Evolutionary conservation across 768 basidiomycete species (phyloP).

Genomic region (Harrya chromipes): DNA sequence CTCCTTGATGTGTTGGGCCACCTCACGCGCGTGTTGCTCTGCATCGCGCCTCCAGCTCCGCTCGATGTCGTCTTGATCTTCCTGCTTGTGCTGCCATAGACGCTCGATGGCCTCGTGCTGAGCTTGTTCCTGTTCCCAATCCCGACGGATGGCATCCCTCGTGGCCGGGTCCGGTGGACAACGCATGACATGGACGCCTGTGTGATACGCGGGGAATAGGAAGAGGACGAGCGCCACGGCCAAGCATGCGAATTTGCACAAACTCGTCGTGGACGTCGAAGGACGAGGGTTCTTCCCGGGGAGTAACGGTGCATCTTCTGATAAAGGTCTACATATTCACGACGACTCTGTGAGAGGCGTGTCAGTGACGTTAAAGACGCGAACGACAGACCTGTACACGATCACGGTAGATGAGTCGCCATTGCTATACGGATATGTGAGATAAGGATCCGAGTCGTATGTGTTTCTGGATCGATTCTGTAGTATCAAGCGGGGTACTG

Average conservation of each 20-base stretch:
- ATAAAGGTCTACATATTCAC: too few relatives aligned
- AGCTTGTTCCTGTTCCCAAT: background rate
- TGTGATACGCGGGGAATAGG: background rate
- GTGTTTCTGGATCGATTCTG: too few relatives aligned
- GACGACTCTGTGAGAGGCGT: too few relatives aligned
- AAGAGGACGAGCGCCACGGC: background rate
- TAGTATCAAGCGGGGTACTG: too few relatives aligned
- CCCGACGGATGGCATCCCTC: background rate
- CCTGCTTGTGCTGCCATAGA: constrained; percentile 4
- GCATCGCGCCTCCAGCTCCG: background rate
- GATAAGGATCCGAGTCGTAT: too few relatives aligned
- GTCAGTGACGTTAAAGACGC: too few relatives aligned
- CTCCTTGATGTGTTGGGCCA: background rate
- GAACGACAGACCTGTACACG: too few relatives aligned
- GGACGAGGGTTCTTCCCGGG: too few relatives aligned
- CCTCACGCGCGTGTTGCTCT: constrained; percentile 3
- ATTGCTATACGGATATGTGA: too few relatives aligned
- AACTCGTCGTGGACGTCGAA: too few relatives aligned
- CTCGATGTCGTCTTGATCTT: background rate
- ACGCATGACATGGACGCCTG: background rate
- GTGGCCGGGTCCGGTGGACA: background rate
- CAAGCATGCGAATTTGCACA: background rate
- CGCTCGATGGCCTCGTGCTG: background rate
- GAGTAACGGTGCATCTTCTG: too few relatives aligned
- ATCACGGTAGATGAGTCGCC: too few relatives aligned